phyloP scores from a whole-genome alignment of 805 yeast genomes.

The Pichia insulana region DNA sequence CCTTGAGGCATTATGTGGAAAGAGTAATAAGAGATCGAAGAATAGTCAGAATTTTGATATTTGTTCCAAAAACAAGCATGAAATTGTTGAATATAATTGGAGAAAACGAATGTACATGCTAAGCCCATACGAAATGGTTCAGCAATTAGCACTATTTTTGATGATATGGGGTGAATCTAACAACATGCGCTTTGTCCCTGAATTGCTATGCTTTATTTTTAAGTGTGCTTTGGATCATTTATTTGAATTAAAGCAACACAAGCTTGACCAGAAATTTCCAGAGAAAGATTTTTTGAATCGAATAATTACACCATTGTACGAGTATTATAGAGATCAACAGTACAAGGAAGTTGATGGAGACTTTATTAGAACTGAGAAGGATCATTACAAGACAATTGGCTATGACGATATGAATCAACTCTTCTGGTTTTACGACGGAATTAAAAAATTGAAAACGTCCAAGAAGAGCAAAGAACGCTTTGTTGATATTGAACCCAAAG shows the following conservation, averaged over 20 bases:
- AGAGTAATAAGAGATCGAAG: constrained; percentile 51
- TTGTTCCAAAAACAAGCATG: constrained; percentile 28
- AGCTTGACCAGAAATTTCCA: constrained; percentile 7
- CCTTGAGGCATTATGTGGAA: constrained; percentile 51
- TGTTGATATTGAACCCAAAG: constrained; percentile 22
- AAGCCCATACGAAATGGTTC: constrained; percentile 48
- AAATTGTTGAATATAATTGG: constrained; percentile 85
- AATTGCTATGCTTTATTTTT: constrained; percentile 44
- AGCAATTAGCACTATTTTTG: constrained; percentile 55
- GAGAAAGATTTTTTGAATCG: constrained; percentile 28
- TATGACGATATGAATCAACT: constrained; percentile 47
- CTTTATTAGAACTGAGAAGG: constrained; percentile 56
- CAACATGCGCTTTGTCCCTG: constrained; percentile 47
- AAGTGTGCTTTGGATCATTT: constrained; percentile 48
- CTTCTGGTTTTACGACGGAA: constrained; percentile 38
- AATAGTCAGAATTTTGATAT: constrained; percentile 16
- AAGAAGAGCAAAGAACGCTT: constrained; percentile 26
- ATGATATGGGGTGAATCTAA: constrained; percentile 75
- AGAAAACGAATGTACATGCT: constrained; percentile 49
- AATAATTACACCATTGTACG: constrained; percentile 42
- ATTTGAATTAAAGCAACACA: constrained; percentile 26
- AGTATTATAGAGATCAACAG: constrained; percentile 59
- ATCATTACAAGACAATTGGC: constrained; percentile 54
- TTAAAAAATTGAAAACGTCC: constrained; percentile 26
- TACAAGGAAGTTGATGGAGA: constrained; percentile 47